Evolutionary conservation across 352 stramenopile genomes (phyloP), one percentile per base, ranked within the genome.

Genomic region (Globisporangium nagaii): DNA sequence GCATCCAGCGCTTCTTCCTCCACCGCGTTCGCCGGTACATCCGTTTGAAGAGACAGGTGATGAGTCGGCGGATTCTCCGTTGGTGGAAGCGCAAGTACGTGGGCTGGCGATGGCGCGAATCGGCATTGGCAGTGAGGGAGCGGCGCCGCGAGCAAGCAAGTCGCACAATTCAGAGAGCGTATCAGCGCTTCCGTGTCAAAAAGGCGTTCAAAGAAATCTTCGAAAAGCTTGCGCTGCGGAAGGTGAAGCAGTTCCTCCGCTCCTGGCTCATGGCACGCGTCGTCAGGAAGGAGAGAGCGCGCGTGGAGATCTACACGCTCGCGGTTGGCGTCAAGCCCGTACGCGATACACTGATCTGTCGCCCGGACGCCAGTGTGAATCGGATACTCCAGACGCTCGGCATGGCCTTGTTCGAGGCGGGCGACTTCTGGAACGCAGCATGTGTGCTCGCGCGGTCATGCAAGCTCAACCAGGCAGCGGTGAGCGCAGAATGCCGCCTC

Each of bases 401-500:
- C 1, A 54, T 83, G 41, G 50, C 53, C 0, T 59, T 84, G 1
- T 86, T 78, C 55, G 44, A 54, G 7, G 28, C 43, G 1, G 65
- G 72, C 0, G 72, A 88, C 50, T 86, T 84, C 28, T 87, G 73
- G 78, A 78, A 79, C 48, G 73, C 74, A 12, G 72, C 81, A 1
- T 65, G 57, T 0, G 52, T 86, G 17, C 54, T 91, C 2, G 74
- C 86, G 36, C 72, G 75, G 9, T 52, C 49, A 0, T 57, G 35
- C 2, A 56, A 43, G 42, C 31, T 57, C 48, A 52, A 62, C 4
- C 27, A 36, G 7, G 11, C 41, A 1, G 9, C 24, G 0, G 6
- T 64, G 39, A 53, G 65, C 37, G 12, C 47, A 25, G 24, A 44
- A 34, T 30, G 50, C 7, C 25, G 24, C 2, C 37, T 80, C 12